Evolutionary conservation across 2,329 filamentous ascomycete species (phyloP).

Genomic region (Ophiostoma pallidulum): DNA sequence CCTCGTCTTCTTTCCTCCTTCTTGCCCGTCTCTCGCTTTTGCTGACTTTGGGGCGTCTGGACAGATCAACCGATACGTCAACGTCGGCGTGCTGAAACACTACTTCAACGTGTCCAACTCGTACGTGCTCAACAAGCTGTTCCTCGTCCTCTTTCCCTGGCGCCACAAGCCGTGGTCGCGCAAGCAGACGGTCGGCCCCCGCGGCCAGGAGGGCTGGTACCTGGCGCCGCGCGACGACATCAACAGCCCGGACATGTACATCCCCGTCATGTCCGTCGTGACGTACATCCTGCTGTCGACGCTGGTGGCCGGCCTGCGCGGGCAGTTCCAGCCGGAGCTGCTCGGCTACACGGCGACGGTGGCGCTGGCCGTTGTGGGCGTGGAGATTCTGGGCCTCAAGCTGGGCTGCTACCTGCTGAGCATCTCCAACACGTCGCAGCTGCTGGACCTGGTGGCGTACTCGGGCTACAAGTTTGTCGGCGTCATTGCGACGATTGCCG

Average conservation of each 20-base stretch:
- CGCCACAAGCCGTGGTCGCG: slow-evolving; percentile 95
- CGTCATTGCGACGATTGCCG: slow-evolving; percentile 77
- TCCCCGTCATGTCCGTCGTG: slow-evolving; percentile 93
- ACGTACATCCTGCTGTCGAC: slow-evolving; percentile 95
- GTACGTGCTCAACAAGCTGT: slow-evolving; percentile 89
- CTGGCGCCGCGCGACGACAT: slow-evolving; percentile 88
- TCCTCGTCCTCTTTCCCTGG: slow-evolving; percentile 94
- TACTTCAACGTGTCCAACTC: slow-evolving; percentile 99
- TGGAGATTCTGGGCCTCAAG: slow-evolving; percentile 87
- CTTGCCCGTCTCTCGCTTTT: no score
- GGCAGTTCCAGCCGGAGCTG: slow-evolving; percentile 88
- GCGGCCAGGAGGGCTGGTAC: slow-evolving; percentile 66
- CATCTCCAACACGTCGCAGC: slow-evolving; percentile 88
- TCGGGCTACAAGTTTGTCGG: slow-evolving; percentile 98
- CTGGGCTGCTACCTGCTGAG: slow-evolving; percentile 86
- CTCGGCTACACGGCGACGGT: slow-evolving; percentile 82
- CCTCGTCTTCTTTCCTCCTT: neutral
- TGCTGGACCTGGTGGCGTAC: slow-evolving; percentile 90
- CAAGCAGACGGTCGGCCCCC: slow-evolving; percentile 65
- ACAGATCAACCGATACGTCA: slow-evolving; percentile 67
- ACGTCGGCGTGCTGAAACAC: slow-evolving; percentile 83
- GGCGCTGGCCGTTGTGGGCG: slow-evolving; percentile 69
- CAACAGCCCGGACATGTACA: slow-evolving; percentile 99
- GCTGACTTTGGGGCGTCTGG: no score
- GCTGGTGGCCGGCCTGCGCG: slow-evolving; percentile 77